A percentile compares a stretch with the other conserved stretches of the same genome.
Evolutionary conservation across 345 rosid species (phyloP).

Genomic region (Bretschneidera sinensis): DNA sequence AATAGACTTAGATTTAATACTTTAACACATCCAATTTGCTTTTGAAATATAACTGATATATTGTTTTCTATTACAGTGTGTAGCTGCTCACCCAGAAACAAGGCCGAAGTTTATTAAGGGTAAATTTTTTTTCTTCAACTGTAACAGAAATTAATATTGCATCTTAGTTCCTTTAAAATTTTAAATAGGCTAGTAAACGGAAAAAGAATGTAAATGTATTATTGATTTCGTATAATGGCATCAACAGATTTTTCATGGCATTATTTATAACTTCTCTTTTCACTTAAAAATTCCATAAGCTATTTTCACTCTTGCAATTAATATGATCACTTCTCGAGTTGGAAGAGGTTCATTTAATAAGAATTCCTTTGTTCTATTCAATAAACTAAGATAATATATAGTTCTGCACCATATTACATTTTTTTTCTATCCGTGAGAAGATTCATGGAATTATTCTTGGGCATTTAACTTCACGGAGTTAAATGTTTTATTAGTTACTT

Average conservation of each 20-base stretch:
- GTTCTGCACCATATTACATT: no score
- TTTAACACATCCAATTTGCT: background rate
- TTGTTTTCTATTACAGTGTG: slow-evolving; percentile 30
- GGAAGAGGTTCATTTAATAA: no score
- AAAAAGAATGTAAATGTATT: background rate
- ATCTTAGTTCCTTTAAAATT: slow-evolving; percentile 2
- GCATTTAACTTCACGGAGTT: slow-evolving; percentile 2
- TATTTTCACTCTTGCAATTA: no score
- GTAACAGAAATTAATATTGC: background rate
- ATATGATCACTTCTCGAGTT: no score
- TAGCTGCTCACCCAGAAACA: slow-evolving; percentile 54
- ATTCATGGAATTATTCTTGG: background rate
- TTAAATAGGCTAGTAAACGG: no score
- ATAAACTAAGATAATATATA: no score
- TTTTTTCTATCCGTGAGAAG: no score
- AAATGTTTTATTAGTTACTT: background rate
- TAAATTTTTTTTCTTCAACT: slow-evolving; percentile 21
- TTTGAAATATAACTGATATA: background rate
- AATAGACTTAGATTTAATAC: no score
- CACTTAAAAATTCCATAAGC: no score
- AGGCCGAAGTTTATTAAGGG: slow-evolving; percentile 38
- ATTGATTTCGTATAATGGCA: slow-evolving; percentile 3
- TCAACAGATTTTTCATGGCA: background rate
- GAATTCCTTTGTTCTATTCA: no score
- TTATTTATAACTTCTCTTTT: slow-evolving; percentile 9